Evolutionary conservation across 352 stramenopile genomes (phyloP), one percentile per base, ranked within the genome.

Genomic region (Pythium dissotocum): DNA sequence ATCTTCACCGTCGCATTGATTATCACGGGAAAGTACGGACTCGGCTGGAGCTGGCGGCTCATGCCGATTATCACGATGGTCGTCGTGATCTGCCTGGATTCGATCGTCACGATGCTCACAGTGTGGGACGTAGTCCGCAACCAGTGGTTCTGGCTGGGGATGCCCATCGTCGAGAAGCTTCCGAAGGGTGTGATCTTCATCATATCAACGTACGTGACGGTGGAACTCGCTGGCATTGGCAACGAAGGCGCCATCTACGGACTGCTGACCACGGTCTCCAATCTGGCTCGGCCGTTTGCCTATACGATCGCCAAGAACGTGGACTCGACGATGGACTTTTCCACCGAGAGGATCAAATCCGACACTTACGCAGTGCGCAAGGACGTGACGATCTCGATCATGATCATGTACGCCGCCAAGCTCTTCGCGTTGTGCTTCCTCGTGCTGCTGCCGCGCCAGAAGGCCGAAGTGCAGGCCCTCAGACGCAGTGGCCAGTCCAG

Each of bases 231-330:
- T 6, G 77, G 80, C 18, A 70, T 76, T 4, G 79, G 77, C 16
- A 80, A 83, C 48, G 79, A 88, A 74, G 79, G 72, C 18, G 75
- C 76, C 35, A 65, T 80, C 28, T 82, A 82, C 61, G 77, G 73
- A 21, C 73, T 88, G 18, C 67, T 82, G 44, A 81, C 79, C 2
- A 85, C 77, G 1, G 63, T 82, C 12, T 63, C 60, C 10, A 83
- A 85, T 61, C 32, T 84, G 24, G 66, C 75, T 12, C 53, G 60
- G 0, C 78, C 79, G 14, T 79, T 86, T 24, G 76, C 76, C 0
- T 62, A 49, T 7, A 61, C 75, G 2, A 26, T 83, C 44, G 71
- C 71, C 18, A 76, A 77, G 10, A 61, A 71, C n/a, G 73, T 86
- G 18, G 58, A 79, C 38, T 44, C 49, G 8, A 66, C 67, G 53